Conservation (phyloP, 1,139 yeast genomes). For the Kodamaea fungicola region DNA sequence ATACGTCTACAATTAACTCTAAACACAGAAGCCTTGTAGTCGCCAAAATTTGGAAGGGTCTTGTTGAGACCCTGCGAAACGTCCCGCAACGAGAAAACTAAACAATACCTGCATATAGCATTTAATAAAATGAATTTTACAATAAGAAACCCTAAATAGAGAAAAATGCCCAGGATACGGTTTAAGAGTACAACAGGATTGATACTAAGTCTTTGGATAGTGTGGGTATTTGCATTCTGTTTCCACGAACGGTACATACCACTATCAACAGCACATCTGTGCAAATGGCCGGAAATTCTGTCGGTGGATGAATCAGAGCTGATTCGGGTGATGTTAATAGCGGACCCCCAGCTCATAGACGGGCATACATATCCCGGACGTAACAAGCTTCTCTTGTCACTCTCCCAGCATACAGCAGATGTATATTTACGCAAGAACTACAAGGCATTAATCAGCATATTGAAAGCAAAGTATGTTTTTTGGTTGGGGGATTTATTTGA, state of each 20-base stretch:
- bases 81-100: too few relatives aligned
- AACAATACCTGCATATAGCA: too few relatives aligned
- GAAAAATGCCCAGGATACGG: too few relatives aligned
- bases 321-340: conserved; percentile 34
- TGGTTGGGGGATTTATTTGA: conserved; percentile 56
- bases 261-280: conserved; percentile 21
- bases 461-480: conserved; percentile 44
- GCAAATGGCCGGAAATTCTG: conserved; percentile 30
- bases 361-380: conserved; percentile 51
- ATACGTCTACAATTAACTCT: too few relatives aligned
- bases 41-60: too few relatives aligned
- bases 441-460: conserved; percentile 28
- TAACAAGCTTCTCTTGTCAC: conserved; percentile 25
- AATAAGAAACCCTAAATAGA: too few relatives aligned
- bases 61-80: too few relatives aligned
- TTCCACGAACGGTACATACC: conserved; percentile 36
- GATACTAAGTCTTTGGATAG: conserved; percentile 5
- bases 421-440: conserved; percentile 47
- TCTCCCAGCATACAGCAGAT: conserved; percentile 51
- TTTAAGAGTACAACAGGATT: too few relatives aligned
- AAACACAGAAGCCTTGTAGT: too few relatives aligned
- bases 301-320: conserved; percentile 1
- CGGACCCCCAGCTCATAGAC: conserved; percentile 49
- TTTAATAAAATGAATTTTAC: too few relatives aligned
- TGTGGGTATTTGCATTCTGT: conserved; percentile 32